Base-by-base conservation (phyloP, 1,284 basidiomycete genomes). In the Ganoderma sp. region DNA sequence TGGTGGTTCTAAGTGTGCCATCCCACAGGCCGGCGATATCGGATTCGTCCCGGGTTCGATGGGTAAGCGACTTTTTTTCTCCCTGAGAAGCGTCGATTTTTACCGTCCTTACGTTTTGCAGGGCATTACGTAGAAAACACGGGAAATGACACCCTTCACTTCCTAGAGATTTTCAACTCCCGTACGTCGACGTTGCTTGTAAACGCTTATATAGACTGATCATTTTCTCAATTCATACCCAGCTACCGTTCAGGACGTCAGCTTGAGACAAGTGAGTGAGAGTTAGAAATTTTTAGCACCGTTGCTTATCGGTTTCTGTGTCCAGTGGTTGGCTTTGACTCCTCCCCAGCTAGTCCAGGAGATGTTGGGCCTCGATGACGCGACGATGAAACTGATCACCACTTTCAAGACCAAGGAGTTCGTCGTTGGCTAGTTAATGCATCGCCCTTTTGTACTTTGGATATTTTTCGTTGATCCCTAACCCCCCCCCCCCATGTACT, bases 91-190 rank as follows among this genome's bases (percentile, higher is more conserved):
- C 14, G 50, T 32, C 39, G 54, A 60, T 39, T 15, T n/a, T 41
- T 64, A 32, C 5, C 25, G 25, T 22, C 12, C 19, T 6, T 19
- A 2, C 12, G 7, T 54, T 3, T 22, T 39, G 39, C 14, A 84
- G 87, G 87, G 3, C 90, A 91, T 74, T 91, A 89, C 72, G 83
- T 91, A n/a, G 89, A 92, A 79, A 91, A 91, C 74, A 88, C 82
- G 19, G 90, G 90, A 8, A 88, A 90, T 73, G 84, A 85, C 5
- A 88, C 89, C 0, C 75, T 91, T 42, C 81, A 80, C 69, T 90
- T 84, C 79, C 81, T 91, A 52, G 90, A 91, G 75, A 87, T 92
- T 62, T 90, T 90, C 79, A 87, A 86, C 66, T 82, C 87, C 0
- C 80, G 86, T 84, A 78, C 61, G 78, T 54, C 19, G 19, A n/a